Evolutionary conservation across 202 grass and related monocot genomes (phyloP).

Genomic region (Bolboschoenoplectus hybrid): DNA sequence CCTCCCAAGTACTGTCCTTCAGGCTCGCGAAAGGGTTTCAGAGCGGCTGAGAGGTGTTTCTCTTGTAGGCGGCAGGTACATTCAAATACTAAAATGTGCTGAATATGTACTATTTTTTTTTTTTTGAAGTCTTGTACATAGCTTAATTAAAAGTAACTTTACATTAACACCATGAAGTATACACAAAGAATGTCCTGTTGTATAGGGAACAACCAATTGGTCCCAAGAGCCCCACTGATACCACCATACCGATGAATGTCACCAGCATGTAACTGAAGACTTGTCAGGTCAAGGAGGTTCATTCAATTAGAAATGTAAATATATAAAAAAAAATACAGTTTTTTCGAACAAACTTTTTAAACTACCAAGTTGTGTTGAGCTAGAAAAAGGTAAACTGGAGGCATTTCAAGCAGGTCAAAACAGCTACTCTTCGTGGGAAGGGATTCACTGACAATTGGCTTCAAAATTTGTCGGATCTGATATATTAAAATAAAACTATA

Average conservation of each 20-base stretch:
- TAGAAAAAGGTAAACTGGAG: background rate
- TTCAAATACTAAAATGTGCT: background rate
- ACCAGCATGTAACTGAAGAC: background rate
- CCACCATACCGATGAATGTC: background rate
- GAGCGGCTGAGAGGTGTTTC: slow-evolving; percentile 82
- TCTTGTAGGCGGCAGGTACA: slow-evolving; percentile 48
- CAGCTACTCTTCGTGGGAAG: background rate
- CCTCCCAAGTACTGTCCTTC: slow-evolving; percentile 74
- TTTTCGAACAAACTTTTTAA: background rate
- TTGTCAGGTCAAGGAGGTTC: background rate
- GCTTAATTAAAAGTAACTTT: background rate
- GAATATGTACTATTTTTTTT: too few relatives aligned
- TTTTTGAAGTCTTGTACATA: background rate
- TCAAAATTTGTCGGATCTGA: background rate
- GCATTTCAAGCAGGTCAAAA: background rate
- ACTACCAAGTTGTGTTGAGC: background rate
- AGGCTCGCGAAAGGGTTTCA: slow-evolving; percentile 77
- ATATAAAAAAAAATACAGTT: background rate
- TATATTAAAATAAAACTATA: background rate
- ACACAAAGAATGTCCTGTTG: background rate
- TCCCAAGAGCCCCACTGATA: background rate
- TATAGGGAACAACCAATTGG: background rate
- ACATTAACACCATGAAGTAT: background rate
- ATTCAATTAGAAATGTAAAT: background rate
- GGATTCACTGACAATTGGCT: background rate